phyloP scores from a whole-genome alignment of 768 basidiomycete species.

The Postia placenta region DNA sequence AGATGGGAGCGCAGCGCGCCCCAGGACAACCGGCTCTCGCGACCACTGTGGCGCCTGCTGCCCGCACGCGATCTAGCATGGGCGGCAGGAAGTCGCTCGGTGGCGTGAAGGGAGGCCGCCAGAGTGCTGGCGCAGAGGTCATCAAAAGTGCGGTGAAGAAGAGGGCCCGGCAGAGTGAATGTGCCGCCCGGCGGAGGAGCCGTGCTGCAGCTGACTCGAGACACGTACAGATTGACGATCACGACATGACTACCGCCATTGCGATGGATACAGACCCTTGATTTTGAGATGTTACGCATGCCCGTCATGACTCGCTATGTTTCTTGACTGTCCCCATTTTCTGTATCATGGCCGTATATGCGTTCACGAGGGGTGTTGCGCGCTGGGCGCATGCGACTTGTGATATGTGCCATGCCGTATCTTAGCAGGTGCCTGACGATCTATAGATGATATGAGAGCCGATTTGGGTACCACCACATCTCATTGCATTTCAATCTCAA shows the following conservation, averaged over 20 bases:
- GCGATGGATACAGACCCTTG: background rate
- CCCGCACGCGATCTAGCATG: slow-evolving; percentile 43
- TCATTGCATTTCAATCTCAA: too few relatives aligned
- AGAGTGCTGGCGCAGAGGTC: slow-evolving; percentile 25
- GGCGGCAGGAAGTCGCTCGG: slow-evolving; percentile 28
- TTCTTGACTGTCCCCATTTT: too few relatives aligned
- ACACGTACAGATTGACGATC: background rate
- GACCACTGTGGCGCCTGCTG: slow-evolving; percentile 17
- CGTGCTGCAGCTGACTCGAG: slow-evolving; percentile 2
- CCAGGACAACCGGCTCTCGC: slow-evolving; percentile 24
- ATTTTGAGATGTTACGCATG: too few relatives aligned
- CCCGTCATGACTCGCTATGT: too few relatives aligned
- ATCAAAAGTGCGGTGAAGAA: slow-evolving; percentile 65
- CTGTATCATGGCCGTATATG: too few relatives aligned
- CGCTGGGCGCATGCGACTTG: too few relatives aligned
- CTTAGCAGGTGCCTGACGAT: too few relatives aligned
- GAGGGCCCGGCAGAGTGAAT: slow-evolving; percentile 71
- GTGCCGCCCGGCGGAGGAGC: slow-evolving; percentile 51
- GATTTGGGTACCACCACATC: too few relatives aligned
- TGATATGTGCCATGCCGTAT: too few relatives aligned
- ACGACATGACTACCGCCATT: background rate
- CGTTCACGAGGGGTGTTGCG: too few relatives aligned
- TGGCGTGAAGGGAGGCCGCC: slow-evolving; percentile 21
- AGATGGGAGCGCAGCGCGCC: slow-evolving; percentile 65
- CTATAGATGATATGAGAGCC: too few relatives aligned